phyloP scores from a whole-genome alignment of 495 filamentous ascomycete species.

The Sporormia fimetaria region DNA sequence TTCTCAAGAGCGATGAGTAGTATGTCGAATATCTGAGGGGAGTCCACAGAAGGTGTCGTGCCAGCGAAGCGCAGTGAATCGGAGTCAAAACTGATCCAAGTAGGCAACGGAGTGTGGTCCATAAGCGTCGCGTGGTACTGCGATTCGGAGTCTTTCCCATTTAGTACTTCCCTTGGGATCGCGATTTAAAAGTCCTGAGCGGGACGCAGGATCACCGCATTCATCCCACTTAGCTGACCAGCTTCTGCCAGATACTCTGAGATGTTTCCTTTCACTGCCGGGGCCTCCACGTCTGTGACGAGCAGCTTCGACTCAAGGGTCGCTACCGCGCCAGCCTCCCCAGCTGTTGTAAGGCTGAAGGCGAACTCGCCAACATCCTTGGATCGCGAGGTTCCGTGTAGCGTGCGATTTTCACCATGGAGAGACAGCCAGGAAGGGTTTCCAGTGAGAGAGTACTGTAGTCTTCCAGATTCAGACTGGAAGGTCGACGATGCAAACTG shows the following conservation, averaged over 20 bases:
- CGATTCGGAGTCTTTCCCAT: constrained; percentile 20
- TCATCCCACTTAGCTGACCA: constrained; percentile 27
- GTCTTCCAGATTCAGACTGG: constrained; percentile 38
- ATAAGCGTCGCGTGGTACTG: constrained; percentile 64
- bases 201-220: constrained; percentile 22
- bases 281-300: constrained; percentile 7
- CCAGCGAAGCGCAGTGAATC: constrained; percentile 57
- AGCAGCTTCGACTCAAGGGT: constrained; percentile 28
- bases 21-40: constrained; percentile 62
- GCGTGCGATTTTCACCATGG: constrained; percentile 46
- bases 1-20: constrained; percentile 72
- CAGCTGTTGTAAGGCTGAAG: constrained; percentile 36
- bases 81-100: constrained; percentile 72
- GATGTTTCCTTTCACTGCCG: constrained; percentile 15
- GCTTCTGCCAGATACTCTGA: constrained; percentile 22
- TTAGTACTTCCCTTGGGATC: constrained; percentile 27
- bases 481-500: constrained; percentile 60
- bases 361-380: constrained; percentile 44
- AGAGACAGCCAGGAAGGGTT: constrained; percentile 60
- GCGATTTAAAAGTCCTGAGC: constrained; percentile 22
- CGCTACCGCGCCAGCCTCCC: constrained; percentile 18
- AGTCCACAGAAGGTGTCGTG: constrained; percentile 52
- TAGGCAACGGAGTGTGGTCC: constrained; percentile 73
- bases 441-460: constrained; percentile 51
- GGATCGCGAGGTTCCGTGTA: constrained; percentile 53